Base-by-base conservation (phyloP, 768 basidiomycete species). In the Lanmaoa rubissima region DNA sequence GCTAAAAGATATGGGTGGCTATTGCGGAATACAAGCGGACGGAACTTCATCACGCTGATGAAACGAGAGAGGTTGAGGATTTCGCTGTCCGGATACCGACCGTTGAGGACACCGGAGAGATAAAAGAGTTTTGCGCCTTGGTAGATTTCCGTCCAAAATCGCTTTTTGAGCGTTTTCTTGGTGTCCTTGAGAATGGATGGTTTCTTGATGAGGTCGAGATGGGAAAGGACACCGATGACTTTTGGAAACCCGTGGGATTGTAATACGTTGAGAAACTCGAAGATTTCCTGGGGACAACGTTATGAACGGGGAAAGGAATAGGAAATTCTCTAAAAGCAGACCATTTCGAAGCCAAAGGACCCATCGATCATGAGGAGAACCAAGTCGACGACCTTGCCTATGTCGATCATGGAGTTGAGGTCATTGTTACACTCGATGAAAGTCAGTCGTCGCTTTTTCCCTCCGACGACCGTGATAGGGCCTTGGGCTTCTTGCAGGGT, bases 81-180 rank as follows among this genome's bases (percentile, higher is more conserved):
- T 75, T 99, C 97, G 19, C 84, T 86, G 73, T 99, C 97, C 32
- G 97, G 95, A 72, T 98, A 98, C 40, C 95, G 91, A 19, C 97
- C 97, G 64, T 98, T 98, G 65, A 98, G 82, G 34, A 98, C 92
- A 17, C 96, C 97, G 3, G 92, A 94, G 49, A 98, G 86, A 72
- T 97, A 98, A 75, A 98, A 98, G 9, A 99, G 85, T 71, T 99
- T 99, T 32, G 97, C 96, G 48, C 97, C 97, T 65, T 94, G 91
- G 72, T 98, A 98, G 13, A 99, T 98, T 73, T 99, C 97, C 0
- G 95, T 93, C 97, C 97, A 99, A 77, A 99, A 99, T 11, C 97
- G 91, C 69, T 93, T 97, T 75, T 99, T 99, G 39, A 99, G 83
- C 0, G 87, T 76, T 67, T 97, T 97, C 77, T 98, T 99, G 51